phyloP scores from a whole-genome alignment of 2,329 filamentous ascomycete species.

The Emergomyces pasteurianus region DNA sequence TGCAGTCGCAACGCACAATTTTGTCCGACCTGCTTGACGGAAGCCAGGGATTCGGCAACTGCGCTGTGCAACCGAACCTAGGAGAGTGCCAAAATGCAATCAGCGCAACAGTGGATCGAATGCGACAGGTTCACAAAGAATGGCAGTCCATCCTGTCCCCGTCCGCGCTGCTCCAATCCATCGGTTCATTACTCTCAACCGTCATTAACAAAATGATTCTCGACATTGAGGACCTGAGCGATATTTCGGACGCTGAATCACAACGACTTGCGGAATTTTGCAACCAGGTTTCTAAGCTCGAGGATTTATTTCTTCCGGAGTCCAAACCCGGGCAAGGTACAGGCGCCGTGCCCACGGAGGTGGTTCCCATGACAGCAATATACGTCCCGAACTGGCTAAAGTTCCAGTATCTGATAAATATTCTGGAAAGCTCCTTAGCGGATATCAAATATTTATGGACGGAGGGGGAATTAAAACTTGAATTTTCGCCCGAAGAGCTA shows the following conservation, averaged over 20 bases:
- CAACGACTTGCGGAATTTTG: conserved; percentile 47
- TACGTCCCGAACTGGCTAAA: conserved; percentile 54
- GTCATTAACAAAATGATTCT: conserved; percentile 48
- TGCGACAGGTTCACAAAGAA: conserved; percentile 43
- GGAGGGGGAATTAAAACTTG: conserved; percentile 50
- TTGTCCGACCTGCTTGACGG: conserved; percentile 51
- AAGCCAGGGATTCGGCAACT: conserved; percentile 49
- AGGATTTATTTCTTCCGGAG: conserved; percentile 44
- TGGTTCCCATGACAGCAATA: conserved; percentile 44
- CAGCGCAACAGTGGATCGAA: conserved; percentile 44
- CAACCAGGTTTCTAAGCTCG: conserved; percentile 43
- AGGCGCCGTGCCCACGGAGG: conserved; percentile 4
- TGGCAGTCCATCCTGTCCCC: conserved; percentile 49
- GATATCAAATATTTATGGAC: conserved; percentile 56
- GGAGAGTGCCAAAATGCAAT: conserved; percentile 50
- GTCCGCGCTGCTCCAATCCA: conserved; percentile 49
- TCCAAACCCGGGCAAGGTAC: conserved; percentile 11
- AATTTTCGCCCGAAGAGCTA: conserved; percentile 51
- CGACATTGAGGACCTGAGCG: conserved; percentile 50
- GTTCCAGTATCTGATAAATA: conserved; percentile 53
- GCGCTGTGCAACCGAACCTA: conserved; percentile 47
- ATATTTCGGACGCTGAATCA: conserved; percentile 53
- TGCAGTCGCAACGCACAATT: conserved; percentile 53
- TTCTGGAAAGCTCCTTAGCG: conserved; percentile 49
- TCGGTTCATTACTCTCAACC: conserved; percentile 47